These are phyloP conservation scores for Diaporthe nobilis DNA, from an alignment of 2,329 filamentous ascomycete genomes.

Conservation along the genomic window DNA sequence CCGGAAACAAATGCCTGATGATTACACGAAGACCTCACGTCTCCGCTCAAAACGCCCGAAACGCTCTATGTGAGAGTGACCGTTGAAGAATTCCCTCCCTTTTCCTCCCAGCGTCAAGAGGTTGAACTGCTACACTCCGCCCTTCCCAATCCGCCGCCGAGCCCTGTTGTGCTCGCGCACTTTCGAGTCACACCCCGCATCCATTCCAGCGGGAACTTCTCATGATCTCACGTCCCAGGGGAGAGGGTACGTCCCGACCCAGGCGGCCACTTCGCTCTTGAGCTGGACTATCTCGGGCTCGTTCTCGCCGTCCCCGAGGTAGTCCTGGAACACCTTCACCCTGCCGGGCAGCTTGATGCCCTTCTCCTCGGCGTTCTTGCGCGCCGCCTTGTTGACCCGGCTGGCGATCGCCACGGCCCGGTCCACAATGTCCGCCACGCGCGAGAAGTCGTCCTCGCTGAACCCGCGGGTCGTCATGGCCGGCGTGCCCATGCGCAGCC, in stretches of 20 bases:
- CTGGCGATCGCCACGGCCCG: conserved; percentile 84
- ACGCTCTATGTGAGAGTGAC: conserved; percentile 26
- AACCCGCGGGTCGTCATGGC: conserved; percentile 99
- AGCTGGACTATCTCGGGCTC: conserved; percentile 81
- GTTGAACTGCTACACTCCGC: conserved; percentile 18
- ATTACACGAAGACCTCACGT: conserved; percentile 14
- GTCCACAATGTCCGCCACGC: conserved; percentile 89
- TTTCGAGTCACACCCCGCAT: background rate
- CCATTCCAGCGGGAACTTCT: conserved; percentile 22
- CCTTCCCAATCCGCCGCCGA: background rate
- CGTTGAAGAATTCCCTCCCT: conserved; percentile 34
- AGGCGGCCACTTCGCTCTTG: conserved; percentile 81
- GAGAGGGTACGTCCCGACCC: conserved; percentile 81
- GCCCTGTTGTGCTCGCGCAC: conserved; percentile 10
- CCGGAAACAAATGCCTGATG: background rate
- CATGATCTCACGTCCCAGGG: conserved; percentile 70
- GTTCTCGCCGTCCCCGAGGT: conserved; percentile 76
- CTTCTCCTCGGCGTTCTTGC: conserved; percentile 76
- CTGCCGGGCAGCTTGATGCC: conserved; percentile 76
- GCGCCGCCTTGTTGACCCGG: conserved; percentile 80
- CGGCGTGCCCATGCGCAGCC: conserved; percentile 93
- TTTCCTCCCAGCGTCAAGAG: conserved; percentile 4
- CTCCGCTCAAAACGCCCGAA: background rate
- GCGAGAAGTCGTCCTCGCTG: conserved; percentile 86
- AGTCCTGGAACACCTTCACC: conserved; percentile 77